These are phyloP conservation scores for Ilex paraguariensis DNA, from an alignment of 305 asterid species.

Conservation along the genomic window DNA sequence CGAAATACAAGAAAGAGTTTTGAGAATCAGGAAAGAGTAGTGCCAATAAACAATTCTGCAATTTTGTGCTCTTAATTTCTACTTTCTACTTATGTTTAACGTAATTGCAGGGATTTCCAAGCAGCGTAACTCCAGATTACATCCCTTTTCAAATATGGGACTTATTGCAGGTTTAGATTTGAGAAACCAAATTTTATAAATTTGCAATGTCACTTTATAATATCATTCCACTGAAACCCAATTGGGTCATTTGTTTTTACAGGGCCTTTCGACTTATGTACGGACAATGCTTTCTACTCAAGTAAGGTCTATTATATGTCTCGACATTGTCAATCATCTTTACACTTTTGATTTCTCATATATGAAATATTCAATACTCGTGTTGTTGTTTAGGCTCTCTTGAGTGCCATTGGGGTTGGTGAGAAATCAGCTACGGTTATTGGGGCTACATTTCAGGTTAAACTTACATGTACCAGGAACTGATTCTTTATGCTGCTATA, in stretches of 20 bases:
- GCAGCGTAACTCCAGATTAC: conserved; percentile 87
- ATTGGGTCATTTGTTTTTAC: conserved; percentile 6
- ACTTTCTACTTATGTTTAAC: conserved; percentile 2
- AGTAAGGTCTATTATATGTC: conserved; percentile 27
- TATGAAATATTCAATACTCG: neutral
- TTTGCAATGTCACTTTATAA: neutral
- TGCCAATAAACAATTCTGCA: neutral
- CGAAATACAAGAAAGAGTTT: neutral
- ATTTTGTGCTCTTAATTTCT: neutral
- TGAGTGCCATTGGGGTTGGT: conserved; percentile 98
- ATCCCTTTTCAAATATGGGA: conserved; percentile 90
- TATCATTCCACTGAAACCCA: neutral
- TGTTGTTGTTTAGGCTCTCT: conserved; percentile 60
- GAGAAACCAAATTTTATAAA: neutral
- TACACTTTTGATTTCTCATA: conserved; percentile 9
- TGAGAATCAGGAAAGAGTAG: conserved; percentile 5
- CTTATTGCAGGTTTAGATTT: conserved; percentile 64
- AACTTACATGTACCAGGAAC: neutral
- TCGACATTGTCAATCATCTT: neutral
- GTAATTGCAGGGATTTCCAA: conserved; percentile 79
- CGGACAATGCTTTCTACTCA: conserved; percentile 95
- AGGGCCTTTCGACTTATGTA: conserved; percentile 95
- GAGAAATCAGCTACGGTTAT: conserved; percentile 92
- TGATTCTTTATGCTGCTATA: too few species aligned
- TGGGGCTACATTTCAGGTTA: conserved; percentile 95